Evolutionary conservation across 2,329 filamentous ascomycete genomes (phyloP), one percentile per base, ranked within the genome.

Genomic region (Pestalotiopsis sp.): DNA sequence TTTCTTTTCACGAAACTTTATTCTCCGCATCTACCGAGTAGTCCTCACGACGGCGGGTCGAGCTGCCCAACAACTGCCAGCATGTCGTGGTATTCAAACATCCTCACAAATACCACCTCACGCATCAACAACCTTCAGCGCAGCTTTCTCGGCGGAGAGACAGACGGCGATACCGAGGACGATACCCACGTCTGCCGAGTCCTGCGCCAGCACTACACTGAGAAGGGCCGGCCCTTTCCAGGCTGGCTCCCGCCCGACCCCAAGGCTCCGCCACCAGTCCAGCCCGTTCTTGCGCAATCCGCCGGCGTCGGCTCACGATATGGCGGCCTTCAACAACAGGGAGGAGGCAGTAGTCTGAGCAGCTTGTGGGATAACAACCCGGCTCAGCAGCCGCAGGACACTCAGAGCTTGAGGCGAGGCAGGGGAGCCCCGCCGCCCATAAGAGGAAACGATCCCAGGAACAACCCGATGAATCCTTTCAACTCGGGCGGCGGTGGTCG

Each of bases 141-240:
- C 70, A 90, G 93, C 70, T 89, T 95, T 71, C 88, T 93, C 67
- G 82, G 86, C 72, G 84, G 85, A 78, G 90, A 92, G 72, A 84
- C 86, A 74, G 90, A 92, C 79, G 91, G 91, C 80, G 90, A 92
- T 77, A 91, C 90, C 71, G 88, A 97, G 81, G 95, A 98, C 83
- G 94, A 97, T 83, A 97, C 94, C 2, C 94, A 98, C 83, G 92
- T 98, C 76, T 97, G 93, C 81, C 93, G 96, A 75, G 94, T 97
- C 45, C 89, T 99, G 31, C 92, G 96, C 75, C 92, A 90, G 74
- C 97, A 98, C 86, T 98, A 99, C 85, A 89, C 86, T 65, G 95
- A 98, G 80, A 96, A 97, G 77, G 93, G 92, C 73, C 90, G 91
- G 25, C 86, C 90, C 1, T 92, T 95, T 71, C 96, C 96, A 0